Evolutionary conservation across 108 stramenopile species (phyloP).

Genomic region (Parietichytrium sp.): DNA sequence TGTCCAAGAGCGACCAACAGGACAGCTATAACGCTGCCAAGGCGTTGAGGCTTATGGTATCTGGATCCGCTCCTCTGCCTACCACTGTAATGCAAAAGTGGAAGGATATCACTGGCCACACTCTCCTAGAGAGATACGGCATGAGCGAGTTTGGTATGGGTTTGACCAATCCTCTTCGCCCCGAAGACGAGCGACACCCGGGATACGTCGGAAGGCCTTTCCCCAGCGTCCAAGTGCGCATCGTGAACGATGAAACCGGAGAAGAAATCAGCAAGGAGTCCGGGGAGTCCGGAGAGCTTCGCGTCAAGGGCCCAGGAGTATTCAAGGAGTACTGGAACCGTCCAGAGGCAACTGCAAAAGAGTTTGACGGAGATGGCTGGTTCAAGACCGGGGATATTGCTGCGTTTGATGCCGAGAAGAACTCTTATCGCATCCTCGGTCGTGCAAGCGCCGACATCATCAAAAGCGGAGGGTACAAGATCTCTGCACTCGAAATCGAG

Average conservation of each 20-base stretch:
- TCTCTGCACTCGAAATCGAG: conserved; percentile 50
- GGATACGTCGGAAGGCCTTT: conserved; percentile 47
- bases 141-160: conserved; percentile 54
- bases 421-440: conserved; percentile 33
- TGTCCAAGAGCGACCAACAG: background rate
- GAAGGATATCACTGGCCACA: conserved; percentile 43
- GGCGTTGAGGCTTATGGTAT: conserved; percentile 45
- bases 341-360: conserved; percentile 41
- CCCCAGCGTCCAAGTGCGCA: conserved; percentile 37
- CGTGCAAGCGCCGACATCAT: conserved; percentile 47
- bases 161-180: conserved; percentile 42
- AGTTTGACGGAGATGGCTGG: conserved; percentile 48
- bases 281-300: conserved; percentile 44
- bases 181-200: background rate
- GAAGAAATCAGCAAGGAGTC: background rate
- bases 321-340: conserved; percentile 40
- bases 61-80: conserved; percentile 50
- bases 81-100: background rate
- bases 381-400: conserved; percentile 50
- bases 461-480: conserved; percentile 48
- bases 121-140: conserved; percentile 50
- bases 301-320: conserved; percentile 23
- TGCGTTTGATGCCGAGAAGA: background rate
- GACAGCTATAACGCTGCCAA: background rate
- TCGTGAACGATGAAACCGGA: conserved; percentile 6